These are phyloP conservation scores for Massarina eburnea DNA, from an alignment of 2,329 filamentous ascomycete species.

Conservation along the genomic window DNA sequence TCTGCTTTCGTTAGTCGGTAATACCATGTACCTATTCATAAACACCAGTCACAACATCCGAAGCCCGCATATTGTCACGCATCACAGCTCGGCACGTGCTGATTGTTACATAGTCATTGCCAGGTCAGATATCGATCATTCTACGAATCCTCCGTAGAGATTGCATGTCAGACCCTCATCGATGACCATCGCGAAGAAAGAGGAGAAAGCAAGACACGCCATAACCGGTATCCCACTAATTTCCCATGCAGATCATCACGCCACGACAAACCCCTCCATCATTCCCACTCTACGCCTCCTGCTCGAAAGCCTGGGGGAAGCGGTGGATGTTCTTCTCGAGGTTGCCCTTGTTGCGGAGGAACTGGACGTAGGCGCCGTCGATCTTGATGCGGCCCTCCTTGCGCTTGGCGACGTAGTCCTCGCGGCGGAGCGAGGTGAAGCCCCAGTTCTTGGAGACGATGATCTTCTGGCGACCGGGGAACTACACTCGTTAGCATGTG, in stretches of 20 bases:
- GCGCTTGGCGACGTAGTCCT: conserved; percentile 97
- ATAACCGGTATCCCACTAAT: conserved; percentile 41
- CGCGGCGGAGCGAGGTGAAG: conserved; percentile 96
- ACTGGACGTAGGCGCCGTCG: conserved; percentile 99
- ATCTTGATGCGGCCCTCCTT: conserved; percentile 90
- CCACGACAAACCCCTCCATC: conserved; percentile 18
- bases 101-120: conserved; percentile 37
- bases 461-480: conserved; percentile 99
- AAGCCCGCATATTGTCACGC: too few species aligned
- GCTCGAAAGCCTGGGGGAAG: conserved; percentile 87
- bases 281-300: conserved; percentile 34
- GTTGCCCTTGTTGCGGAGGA: conserved; percentile 90
- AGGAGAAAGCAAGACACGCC: conserved; percentile 42
- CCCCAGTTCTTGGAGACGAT: conserved; percentile 99
- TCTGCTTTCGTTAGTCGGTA: neutral
- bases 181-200: conserved; percentile 28
- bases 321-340: conserved; percentile 85
- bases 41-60: too few species aligned
- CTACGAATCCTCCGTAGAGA: conserved; percentile 30
- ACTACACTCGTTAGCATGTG: conserved; percentile 45
- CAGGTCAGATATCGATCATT: conserved; percentile 29
- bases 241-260: conserved; percentile 30
- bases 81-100: neutral
- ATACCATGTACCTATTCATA: neutral
- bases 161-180: conserved; percentile 31